Evolutionary conservation across 345 rosid species (phyloP).

Genomic region (Populus euphratica): DNA sequence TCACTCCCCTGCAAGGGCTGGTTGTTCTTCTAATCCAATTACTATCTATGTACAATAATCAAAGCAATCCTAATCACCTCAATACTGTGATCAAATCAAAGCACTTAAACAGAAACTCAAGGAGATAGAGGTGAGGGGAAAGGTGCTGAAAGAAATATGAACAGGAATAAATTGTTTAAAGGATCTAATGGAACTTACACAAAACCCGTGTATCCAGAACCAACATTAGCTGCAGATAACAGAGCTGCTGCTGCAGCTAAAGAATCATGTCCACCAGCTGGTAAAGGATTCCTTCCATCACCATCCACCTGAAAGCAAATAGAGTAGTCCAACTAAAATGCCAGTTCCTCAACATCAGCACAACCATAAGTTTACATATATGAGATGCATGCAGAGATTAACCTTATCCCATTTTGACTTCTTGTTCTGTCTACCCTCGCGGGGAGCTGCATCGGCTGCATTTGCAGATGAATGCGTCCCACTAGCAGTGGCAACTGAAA

Average conservation of each 20-base stretch:
- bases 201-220: conserved; percentile 83
- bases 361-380: neutral
- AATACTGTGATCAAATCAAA: neutral
- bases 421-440: conserved; percentile 78
- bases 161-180: neutral
- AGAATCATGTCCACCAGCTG: conserved; percentile 59
- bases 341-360: neutral
- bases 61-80: neutral
- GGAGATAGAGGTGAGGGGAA: neutral
- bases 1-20: neutral
- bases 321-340: neutral
- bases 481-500: conserved; percentile 40
- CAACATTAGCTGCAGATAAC: conserved; percentile 67
- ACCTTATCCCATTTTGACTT: conserved; percentile 98
- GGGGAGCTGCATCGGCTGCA: conserved; percentile 40
- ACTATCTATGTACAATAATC: neutral
- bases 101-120: neutral
- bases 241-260: conserved; percentile 48
- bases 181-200: conserved; percentile 51
- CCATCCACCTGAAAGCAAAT: conserved; percentile 63
- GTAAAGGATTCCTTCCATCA: conserved; percentile 54
- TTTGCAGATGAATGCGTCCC: conserved; percentile 41
- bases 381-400: neutral
- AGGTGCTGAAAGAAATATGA: neutral
- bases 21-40: neutral